Evolutionary conservation across 1,284 basidiomycete species (phyloP), one percentile per base, ranked within the genome.

Genomic region (Cutaneotrichosporon mucoides): DNA sequence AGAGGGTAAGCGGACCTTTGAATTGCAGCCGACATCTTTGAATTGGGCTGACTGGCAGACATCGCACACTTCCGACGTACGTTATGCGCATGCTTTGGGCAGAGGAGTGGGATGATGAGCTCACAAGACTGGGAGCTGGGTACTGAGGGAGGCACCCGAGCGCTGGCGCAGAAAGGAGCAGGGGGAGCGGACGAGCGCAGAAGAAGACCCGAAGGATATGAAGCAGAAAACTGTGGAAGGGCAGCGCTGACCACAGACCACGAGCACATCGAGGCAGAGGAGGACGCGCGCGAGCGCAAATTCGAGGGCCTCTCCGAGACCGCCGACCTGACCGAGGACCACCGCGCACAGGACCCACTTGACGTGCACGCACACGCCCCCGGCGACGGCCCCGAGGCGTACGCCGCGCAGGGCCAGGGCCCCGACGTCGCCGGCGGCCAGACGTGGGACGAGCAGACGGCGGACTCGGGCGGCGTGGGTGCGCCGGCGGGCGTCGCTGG

Each of bases 241-340:
- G 24, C 24, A 24, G 24, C 24, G 24, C 46, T 49, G 42, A 53
- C 44, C 3, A 81, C 86, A 59, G 86, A 90, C 64, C 96, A 99
- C 78, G 89, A 90, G 61, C 71, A 80, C 13, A 97, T 99, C 66
- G 78, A 99, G 75, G 82, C 76, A 10, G 81, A 88, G 69, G 96
- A 99, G 78, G 90, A 89, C 61, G 71, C 66, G 35, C 67, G 76
- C 24, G 75, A 79, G 67, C 71, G 76, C n/a, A 66, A 66, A 54
- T 79, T 76, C 52, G 68, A 76, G 61, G 77, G 77, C 15, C 66
- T 77, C 2, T 33, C 60, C n/a, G 44, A 61, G 5, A 56, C 70
- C 40, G 76, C 73, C 13, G 69, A 77, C 55, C 61, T 79, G 35
- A 45, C 53, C 3, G 61, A 67, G 41, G 75, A 78, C 52, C 75